Evolutionary conservation across 2,329 filamentous ascomycete genomes (phyloP), one percentile per base, ranked within the genome.

Genomic region (Aspergillus sp.): DNA sequence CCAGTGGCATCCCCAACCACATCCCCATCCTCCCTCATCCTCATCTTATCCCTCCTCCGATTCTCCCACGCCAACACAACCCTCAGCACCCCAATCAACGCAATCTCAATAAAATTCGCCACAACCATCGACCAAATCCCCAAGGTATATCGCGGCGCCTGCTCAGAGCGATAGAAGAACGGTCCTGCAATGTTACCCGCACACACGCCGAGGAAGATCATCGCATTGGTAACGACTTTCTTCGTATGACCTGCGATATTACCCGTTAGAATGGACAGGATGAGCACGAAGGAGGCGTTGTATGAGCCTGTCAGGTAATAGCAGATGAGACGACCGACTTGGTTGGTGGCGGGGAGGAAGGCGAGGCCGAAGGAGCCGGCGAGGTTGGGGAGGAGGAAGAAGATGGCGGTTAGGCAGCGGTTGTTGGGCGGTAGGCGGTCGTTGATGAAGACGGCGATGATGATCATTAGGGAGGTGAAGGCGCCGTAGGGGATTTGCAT

Each of bases 401-500:
- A 12, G n/a, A 65, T 43, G 25, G 64, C 63, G 1, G 69, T 65
- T 0, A 64, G 21, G 13, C 63, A 63, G 9, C 68, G 61, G 41
- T 63, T 65, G 39, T 70, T 71, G 3, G 51, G 60, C 5, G 68
- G 67, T 1, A 70, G 36, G n/a, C 60, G 55, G n/a, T 69, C 62
- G 47, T 70, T 70, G 41, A 63, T 54, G 2, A 64, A 63, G 0
- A 66, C 66, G 17, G 58, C 56, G 8, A 65, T 49, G 9, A 69
- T 58, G 45, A 69, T 67, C 62, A 65, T 68, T 12, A 68, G 60
- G 12, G 63, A 67, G 6, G 77, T 67, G 23, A 74, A 76, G 1
- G 73, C 74, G 2, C 76, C 75, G 36, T 74, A 72, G 28, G 77
- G 68, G 17, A 71, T 78, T 57, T 75, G 76, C n/a, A 77, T 67